phyloP scores from a whole-genome alignment of 2,329 filamentous ascomycete genomes.

The Paracamarosporium sp. region DNA sequence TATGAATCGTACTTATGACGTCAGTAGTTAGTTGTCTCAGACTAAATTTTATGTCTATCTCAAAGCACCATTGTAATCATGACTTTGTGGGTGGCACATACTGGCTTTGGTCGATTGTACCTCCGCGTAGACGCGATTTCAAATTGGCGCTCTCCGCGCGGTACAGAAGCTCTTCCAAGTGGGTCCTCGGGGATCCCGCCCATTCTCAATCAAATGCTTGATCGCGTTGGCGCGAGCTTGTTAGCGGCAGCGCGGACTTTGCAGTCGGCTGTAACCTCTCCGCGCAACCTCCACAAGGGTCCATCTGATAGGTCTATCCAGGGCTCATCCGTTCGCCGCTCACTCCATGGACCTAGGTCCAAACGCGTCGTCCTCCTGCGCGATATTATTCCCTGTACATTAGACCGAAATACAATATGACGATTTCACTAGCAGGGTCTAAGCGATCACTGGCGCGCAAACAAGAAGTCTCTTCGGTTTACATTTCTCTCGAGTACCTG shows the following conservation, averaged over 20 bases:
- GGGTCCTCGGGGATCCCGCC: background rate
- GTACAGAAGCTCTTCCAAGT: background rate
- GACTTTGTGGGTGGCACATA: no score
- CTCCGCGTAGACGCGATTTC: no score
- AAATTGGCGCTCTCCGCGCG: background rate
- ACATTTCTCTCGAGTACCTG: background rate
- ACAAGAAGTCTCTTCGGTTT: background rate
- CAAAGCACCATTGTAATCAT: no score
- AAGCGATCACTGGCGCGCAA: background rate
- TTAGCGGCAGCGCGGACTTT: background rate
- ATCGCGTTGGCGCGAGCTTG: background rate
- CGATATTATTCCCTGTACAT: background rate
- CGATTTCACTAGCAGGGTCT: constrained; percentile 2
- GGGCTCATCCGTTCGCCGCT: background rate
- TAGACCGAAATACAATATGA: background rate
- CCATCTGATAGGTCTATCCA: background rate
- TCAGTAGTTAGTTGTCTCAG: no score
- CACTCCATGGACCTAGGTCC: background rate
- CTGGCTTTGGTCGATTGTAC: no score
- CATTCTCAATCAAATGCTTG: background rate
- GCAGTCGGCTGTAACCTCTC: background rate
- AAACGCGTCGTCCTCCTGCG: background rate
- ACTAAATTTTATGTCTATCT: no score
- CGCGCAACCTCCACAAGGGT: background rate
- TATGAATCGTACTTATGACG: no score